Base-by-base conservation (phyloP, 1,284 basidiomycete genomes). In the Chalciporus sp. region DNA sequence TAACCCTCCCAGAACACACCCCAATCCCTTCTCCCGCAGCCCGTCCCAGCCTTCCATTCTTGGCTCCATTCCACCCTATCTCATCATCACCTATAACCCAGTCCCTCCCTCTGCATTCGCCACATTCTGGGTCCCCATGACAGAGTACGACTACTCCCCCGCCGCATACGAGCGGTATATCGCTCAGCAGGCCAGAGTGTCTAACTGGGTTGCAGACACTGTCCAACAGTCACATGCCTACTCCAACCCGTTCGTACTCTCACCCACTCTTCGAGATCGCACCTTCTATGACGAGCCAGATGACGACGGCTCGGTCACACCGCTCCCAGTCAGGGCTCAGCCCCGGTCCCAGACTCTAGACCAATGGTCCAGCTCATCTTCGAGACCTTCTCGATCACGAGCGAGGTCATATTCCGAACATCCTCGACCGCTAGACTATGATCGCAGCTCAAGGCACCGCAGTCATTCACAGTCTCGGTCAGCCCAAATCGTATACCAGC, bases 101-200 rank as follows among this genome's bases (percentile, higher is more conserved):
- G 47, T 43, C 31, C n/a, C 53, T 47, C 47, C 52, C 50, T 47
- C 49, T 43, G 37, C 45, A 44, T 39, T 50, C 47, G 47, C 45
- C 23, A 7, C 41, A 39, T 51, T 47, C 47, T 51, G 51, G 51
- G 19, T 49, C 53, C 57, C 51, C 63, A 81, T 81, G 80, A 81
- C 79, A 12, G 79, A 81, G 63, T 81, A 81, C 74, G 80, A 81
- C 71, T 81, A 76, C 67, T 82, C 80, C 39, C 79, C 79, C 42
- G 79, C 72, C 48, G 79, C 77, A 26, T 72, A 74, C 62, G 77
- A 80, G 55, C 72, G 72, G 12, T 74, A 73, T 61, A 43, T 74
- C 42, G 73, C 70, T 17, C 78, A 72, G 42, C 76, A 76, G 64
- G 51, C 65, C 49, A 71, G 76, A 48, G 74, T 81, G 17, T 73